phyloP scores from a whole-genome alignment of 2,329 filamentous ascomycete genomes.

The Exserohilum turcica region DNA sequence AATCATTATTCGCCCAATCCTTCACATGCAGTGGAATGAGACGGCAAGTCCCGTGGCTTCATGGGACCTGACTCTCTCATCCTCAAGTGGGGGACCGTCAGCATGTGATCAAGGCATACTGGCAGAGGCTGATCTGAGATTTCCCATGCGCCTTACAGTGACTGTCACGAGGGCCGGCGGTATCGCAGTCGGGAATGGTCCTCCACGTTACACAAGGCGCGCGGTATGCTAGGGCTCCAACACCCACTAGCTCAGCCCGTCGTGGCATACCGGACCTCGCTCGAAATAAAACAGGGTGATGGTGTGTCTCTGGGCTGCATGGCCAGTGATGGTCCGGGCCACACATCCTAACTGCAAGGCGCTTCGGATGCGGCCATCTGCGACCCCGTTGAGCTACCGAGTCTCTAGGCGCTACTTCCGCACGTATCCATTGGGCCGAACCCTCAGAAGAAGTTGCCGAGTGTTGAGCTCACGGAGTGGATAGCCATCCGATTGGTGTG shows the following conservation, averaged over 20 bases:
- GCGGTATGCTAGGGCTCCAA: constrained; percentile 6
- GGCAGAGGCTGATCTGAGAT: constrained; percentile 5
- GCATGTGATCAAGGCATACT: constrained; percentile 7
- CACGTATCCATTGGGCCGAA: constrained; percentile 18
- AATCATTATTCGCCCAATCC: constrained; percentile 12
- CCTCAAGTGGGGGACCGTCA: constrained; percentile 9
- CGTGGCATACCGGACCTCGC: constrained; percentile 22
- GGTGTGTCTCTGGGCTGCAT: constrained; percentile 14
- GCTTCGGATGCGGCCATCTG: constrained; percentile 23
- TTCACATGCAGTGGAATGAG: constrained; percentile 17
- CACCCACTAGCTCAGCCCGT: constrained; percentile 3
- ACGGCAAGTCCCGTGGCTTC: constrained; percentile 9
- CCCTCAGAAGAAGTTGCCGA: constrained; percentile 13
- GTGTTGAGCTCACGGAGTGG: constrained; percentile 18
- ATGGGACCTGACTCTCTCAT: constrained; percentile 4
- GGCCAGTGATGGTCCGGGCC: constrained; percentile 9
- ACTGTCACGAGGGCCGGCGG: constrained; percentile 18
- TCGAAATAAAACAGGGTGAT: constrained; percentile 25
- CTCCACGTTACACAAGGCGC: constrained; percentile 4
- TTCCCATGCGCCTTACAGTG: constrained; percentile 2
- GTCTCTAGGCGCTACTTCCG: constrained; percentile 11
- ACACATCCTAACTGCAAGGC: constrained; percentile 13
- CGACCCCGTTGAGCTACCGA: constrained; percentile 28
- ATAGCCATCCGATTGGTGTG: constrained; percentile 24
- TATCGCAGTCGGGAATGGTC: constrained; percentile 13